Conservation (phyloP, 2,329 filamentous ascomycete genomes). For the Colletotrichum sp. region DNA sequence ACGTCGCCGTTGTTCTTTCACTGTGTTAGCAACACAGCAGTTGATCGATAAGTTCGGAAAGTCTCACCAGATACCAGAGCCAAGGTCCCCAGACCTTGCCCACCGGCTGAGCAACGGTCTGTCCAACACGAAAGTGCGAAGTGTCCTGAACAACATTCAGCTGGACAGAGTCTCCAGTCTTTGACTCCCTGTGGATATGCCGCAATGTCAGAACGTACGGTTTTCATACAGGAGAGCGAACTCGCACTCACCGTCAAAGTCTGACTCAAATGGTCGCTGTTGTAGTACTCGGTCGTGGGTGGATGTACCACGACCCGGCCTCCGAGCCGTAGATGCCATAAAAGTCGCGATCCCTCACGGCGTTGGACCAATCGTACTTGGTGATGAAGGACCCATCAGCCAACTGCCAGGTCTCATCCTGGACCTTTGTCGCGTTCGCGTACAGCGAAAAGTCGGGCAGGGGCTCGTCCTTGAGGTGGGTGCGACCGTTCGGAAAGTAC, state of each 20-base stretch:
- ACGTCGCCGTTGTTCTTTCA: conserved; percentile 45
- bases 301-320: conserved; percentile 19
- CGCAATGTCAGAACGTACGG: neutral
- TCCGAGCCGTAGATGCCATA: conserved; percentile 14
- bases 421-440: conserved; percentile 16
- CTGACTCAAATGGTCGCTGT: conserved; percentile 18
- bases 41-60: neutral
- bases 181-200: conserved; percentile 17
- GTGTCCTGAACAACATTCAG: conserved; percentile 20
- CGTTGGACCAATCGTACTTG: conserved; percentile 20
- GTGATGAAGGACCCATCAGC: conserved; percentile 16
- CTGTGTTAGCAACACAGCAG: conserved; percentile 24
- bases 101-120: conserved; percentile 1
- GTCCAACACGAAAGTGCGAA: conserved; percentile 16
- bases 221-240: neutral
- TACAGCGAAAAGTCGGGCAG: conserved; percentile 19
- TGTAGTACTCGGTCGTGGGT: conserved; percentile 16
- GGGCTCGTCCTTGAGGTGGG: conserved; percentile 15
- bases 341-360: conserved; percentile 18
- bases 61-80: conserved; percentile 20
- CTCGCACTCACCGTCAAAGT: conserved; percentile 3
- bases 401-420: conserved; percentile 20
- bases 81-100: conserved; percentile 20
- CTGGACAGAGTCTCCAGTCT: conserved; percentile 17
- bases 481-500: conserved; percentile 14